phyloP scores from a whole-genome alignment of 2,329 filamentous ascomycete species.

The Rhinocladiella mackenziei region DNA sequence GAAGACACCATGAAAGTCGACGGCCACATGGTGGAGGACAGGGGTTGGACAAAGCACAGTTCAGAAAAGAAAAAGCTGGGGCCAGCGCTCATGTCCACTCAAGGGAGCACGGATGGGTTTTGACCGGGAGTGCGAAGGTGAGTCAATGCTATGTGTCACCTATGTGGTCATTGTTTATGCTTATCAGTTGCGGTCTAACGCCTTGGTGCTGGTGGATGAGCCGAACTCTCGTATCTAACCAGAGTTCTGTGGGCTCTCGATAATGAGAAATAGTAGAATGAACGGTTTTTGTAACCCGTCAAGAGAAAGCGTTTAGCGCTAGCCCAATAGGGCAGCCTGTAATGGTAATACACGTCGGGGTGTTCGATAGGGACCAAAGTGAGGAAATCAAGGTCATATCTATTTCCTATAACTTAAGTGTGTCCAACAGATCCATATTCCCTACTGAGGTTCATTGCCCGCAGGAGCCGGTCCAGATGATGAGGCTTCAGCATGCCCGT shows the following conservation, averaged over 20 bases:
- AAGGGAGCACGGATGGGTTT: conserved; percentile 3
- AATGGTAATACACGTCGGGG: neutral
- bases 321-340: neutral
- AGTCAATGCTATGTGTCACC: conserved; percentile 19
- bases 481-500: conserved; percentile 19
- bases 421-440: neutral
- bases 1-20: no score
- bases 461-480: conserved; percentile 14
- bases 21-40: neutral
- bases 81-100: conserved; percentile 15
- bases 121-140: conserved; percentile 3
- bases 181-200: conserved; percentile 17
- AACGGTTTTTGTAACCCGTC: conserved; percentile 5
- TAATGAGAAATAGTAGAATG: neutral
- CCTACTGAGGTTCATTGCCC: conserved; percentile 22
- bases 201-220: no score
- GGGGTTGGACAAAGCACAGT: neutral
- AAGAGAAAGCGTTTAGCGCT: conserved; percentile 4
- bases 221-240: no score
- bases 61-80: no score
- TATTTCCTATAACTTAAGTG: neutral
- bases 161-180: conserved; percentile 6
- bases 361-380: neutral
- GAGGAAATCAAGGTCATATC: neutral
- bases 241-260: no score